Percentiles rank a stretch among this genome's conserved stretches.
phyloP scores from a whole-genome alignment of 495 filamentous ascomycete genomes.

The Filosporella fistucella region DNA sequence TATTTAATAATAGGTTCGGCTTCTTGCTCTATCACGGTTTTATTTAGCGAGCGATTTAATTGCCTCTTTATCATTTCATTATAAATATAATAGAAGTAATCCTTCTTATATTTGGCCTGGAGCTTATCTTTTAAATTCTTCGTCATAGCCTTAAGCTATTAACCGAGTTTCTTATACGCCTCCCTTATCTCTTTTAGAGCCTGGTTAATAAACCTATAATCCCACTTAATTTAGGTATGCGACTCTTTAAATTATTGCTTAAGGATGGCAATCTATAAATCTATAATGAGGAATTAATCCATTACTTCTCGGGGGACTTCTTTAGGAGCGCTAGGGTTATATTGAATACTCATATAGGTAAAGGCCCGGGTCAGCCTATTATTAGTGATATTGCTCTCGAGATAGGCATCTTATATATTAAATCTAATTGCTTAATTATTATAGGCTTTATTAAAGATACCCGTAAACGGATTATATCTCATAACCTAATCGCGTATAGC shows the following conservation, averaged over 20 bases:
- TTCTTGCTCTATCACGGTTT: slow-evolving; percentile 11
- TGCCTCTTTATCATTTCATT: slow-evolving; percentile 21
- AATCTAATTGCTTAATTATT: slow-evolving; percentile 13
- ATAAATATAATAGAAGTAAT: slow-evolving; percentile 18
- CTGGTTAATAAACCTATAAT: slow-evolving; percentile 16
- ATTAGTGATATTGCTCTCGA: slow-evolving; percentile 15
- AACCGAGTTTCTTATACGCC: slow-evolving; percentile 4
- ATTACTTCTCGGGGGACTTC: slow-evolving; percentile 15
- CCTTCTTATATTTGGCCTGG: slow-evolving; percentile 9
- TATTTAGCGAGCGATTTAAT: slow-evolving; percentile 10
- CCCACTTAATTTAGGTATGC: slow-evolving; percentile 7
- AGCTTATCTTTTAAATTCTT: slow-evolving; percentile 13
- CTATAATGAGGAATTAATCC: neutral
- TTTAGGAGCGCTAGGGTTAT: slow-evolving; percentile 14
- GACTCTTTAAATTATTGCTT: slow-evolving; percentile 8
- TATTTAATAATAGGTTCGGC: slow-evolving; percentile 12
- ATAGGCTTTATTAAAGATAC: slow-evolving; percentile 17
- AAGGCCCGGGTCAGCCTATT: slow-evolving; percentile 23
- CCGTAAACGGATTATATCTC: slow-evolving; percentile 13
- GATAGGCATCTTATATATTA: slow-evolving; percentile 20
- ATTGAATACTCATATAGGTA: slow-evolving; percentile 23
- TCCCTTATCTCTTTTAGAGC: slow-evolving; percentile 5
- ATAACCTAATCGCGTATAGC: slow-evolving; percentile 20
- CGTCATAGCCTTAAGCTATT: slow-evolving; percentile 6
- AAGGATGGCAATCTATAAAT: slow-evolving; percentile 13